Evolutionary conservation across 1,139 yeast species (phyloP).

Genomic region (Taphrina sp.): DNA sequence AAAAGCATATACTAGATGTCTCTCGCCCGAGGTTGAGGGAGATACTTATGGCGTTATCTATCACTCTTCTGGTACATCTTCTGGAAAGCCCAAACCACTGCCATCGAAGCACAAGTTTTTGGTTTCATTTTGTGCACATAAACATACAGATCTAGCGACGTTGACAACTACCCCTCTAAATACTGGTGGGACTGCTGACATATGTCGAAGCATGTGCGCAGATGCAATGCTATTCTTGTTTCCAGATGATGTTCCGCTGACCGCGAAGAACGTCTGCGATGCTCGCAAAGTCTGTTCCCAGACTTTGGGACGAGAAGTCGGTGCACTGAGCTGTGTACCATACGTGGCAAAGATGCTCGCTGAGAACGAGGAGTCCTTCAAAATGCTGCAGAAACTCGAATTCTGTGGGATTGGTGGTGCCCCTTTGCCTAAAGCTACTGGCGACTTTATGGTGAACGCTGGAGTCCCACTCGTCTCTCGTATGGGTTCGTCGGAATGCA

Average conservation of each 20-base stretch:
- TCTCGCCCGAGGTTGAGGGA: slow-evolving; percentile 9
- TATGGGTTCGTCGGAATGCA: slow-evolving; percentile 36
- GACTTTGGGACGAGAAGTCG: slow-evolving; percentile 12
- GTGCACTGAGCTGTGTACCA: slow-evolving; percentile 22
- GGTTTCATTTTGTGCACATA: slow-evolving; percentile 23
- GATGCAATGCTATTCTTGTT: slow-evolving; percentile 15
- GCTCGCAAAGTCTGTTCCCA: slow-evolving; percentile 8
- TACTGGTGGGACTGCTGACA: slow-evolving; percentile 23
- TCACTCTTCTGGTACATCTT: slow-evolving; percentile 19
- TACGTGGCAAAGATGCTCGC: slow-evolving; percentile 25
- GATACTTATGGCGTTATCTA: slow-evolving; percentile 11
- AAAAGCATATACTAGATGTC: background rate
- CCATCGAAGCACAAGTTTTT: slow-evolving; percentile 15
- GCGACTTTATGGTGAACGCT: slow-evolving; percentile 32
- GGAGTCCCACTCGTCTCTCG: slow-evolving; percentile 34
- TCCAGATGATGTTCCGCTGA: slow-evolving; percentile 14
- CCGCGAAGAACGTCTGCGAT: background rate
- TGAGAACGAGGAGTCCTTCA: slow-evolving; percentile 15
- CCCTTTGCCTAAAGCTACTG: slow-evolving; percentile 35
- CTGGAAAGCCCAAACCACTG: slow-evolving; percentile 17
- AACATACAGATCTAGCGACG: slow-evolving; percentile 9
- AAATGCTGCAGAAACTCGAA: slow-evolving; percentile 25
- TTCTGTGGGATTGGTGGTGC: slow-evolving; percentile 35
- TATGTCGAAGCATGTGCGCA: slow-evolving; percentile 18
- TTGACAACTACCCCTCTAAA: slow-evolving; percentile 22